These are phyloP conservation scores for Protea cynaroides DNA, from an alignment of 164 flowering plant species.

Conservation along the genomic window DNA sequence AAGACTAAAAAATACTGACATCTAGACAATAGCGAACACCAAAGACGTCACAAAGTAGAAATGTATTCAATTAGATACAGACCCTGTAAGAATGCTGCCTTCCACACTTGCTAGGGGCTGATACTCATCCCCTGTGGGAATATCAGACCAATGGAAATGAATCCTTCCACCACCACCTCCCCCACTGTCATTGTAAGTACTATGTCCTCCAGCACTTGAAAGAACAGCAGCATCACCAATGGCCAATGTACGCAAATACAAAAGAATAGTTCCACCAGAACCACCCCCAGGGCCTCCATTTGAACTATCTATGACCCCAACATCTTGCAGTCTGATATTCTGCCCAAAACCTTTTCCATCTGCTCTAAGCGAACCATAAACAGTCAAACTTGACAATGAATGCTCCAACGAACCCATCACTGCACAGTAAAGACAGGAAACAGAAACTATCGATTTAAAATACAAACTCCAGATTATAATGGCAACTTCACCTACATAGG, in stretches of 20 bases:
- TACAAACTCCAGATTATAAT: not conserved
- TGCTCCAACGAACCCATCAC: slow-evolving; percentile 97
- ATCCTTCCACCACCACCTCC: slow-evolving; percentile 97
- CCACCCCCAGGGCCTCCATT: slow-evolving; percentile 84
- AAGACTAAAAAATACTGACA: not conserved
- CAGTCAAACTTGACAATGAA: slow-evolving; percentile 52
- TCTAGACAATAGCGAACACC: too few relatives aligned
- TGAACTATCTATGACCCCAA: slow-evolving; percentile 11
- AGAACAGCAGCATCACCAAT: slow-evolving; percentile 48
- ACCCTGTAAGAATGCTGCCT: slow-evolving; percentile 62
- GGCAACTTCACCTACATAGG: not conserved
- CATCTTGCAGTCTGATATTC: slow-evolving; percentile 15
- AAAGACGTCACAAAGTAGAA: too few relatives aligned
- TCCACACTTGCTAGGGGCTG: slow-evolving; percentile 53
- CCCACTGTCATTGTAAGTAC: slow-evolving; percentile 67
- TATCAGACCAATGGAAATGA: slow-evolving; percentile 90
- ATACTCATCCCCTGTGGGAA: slow-evolving; percentile 74
- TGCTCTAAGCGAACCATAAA: slow-evolving; percentile 72
- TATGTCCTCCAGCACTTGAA: slow-evolving; percentile 80
- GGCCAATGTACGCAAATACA: slow-evolving; percentile 53
- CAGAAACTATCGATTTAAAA: not conserved
- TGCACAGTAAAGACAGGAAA: slow-evolving; percentile 20
- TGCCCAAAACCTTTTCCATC: slow-evolving; percentile 76
- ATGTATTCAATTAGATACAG: slow-evolving; percentile 13
- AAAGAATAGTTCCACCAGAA: slow-evolving; percentile 90